Percentiles rank a stretch among this genome's conserved stretches.
Evolutionary conservation across 129 eudicot genomes (phyloP).

Genomic region (Ambrosia trifida): DNA sequence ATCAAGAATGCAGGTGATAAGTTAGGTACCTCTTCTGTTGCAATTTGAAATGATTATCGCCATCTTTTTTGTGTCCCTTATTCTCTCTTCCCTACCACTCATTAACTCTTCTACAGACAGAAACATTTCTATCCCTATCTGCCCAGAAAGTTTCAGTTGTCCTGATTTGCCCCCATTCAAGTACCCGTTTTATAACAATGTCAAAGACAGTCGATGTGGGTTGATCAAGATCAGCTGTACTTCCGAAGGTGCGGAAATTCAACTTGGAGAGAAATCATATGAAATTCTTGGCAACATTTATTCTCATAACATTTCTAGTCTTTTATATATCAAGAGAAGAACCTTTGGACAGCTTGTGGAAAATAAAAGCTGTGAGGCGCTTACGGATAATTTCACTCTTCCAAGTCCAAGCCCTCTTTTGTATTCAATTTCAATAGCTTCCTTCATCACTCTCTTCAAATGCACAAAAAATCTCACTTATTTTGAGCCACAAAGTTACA

Average conservation of each 20-base stretch:
- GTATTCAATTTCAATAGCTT: constrained; percentile 16
- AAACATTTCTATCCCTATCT: background rate
- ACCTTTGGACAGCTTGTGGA: background rate
- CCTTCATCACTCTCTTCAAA: constrained; percentile 36
- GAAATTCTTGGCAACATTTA: background rate
- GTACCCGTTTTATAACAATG: constrained; percentile 2
- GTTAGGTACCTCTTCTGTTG: background rate
- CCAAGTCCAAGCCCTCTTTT: constrained; percentile 34
- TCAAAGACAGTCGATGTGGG: background rate
- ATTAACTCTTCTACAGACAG: background rate
- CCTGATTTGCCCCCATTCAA: background rate
- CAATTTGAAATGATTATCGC: constrained; percentile 6
- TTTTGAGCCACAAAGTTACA: background rate
- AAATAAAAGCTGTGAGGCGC: constrained; percentile 16
- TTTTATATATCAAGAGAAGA: background rate
- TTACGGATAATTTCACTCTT: constrained; percentile 14
- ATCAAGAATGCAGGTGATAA: background rate
- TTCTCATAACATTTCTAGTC: background rate
- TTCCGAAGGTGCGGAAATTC: background rate
- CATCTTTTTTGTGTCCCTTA: background rate
- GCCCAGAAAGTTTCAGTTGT: constrained; percentile 5
- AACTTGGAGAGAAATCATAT: background rate
- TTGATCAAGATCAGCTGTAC: constrained; percentile 14
- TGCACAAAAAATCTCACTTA: constrained; percentile 20
- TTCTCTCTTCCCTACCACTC: background rate